A percentile compares a stretch with the other conserved stretches of the same genome.
These are phyloP conservation scores for Monosporozyma aerobia DNA, from an alignment of 805 yeast species.

Conservation along the genomic window DNA sequence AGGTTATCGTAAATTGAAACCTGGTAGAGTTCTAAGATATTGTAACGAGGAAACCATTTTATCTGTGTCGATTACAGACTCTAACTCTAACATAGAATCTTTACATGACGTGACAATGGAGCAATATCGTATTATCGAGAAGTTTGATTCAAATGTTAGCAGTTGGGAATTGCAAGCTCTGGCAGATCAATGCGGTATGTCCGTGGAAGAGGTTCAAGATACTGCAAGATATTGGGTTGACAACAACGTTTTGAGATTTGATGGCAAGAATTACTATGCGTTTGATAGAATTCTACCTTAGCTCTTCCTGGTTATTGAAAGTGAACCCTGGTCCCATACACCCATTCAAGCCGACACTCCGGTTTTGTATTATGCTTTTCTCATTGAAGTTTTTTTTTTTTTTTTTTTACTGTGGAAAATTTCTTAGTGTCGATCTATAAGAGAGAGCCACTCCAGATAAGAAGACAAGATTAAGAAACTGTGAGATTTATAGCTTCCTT, in stretches of 20 bases:
- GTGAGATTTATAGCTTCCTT: neutral
- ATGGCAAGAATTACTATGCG: neutral
- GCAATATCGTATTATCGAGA: slow-evolving; percentile 7
- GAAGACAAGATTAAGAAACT: neutral
- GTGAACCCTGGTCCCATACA: neutral
- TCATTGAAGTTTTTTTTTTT: neutral
- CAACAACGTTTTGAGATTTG: neutral
- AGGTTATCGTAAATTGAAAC: slow-evolving; percentile 37
- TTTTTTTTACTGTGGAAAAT: neutral
- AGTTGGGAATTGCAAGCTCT: slow-evolving; percentile 24
- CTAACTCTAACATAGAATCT: slow-evolving; percentile 21
- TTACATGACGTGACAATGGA: neutral
- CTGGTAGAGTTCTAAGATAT: slow-evolving; percentile 50
- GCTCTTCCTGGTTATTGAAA: neutral
- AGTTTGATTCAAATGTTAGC: slow-evolving; percentile 14
- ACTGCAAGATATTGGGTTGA: slow-evolving; percentile 23
- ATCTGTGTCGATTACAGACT: slow-evolving; percentile 47
- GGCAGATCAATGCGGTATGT: neutral
- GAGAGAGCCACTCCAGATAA: neutral
- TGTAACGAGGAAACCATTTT: slow-evolving; percentile 56
- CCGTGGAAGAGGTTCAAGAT: slow-evolving; percentile 29
- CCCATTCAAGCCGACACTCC: neutral
- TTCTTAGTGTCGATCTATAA: neutral
- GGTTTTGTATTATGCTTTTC: neutral
- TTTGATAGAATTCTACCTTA: neutral